Base-by-base conservation (phyloP, 345 rosid species). In the Euphorbia lathyris region DNA sequence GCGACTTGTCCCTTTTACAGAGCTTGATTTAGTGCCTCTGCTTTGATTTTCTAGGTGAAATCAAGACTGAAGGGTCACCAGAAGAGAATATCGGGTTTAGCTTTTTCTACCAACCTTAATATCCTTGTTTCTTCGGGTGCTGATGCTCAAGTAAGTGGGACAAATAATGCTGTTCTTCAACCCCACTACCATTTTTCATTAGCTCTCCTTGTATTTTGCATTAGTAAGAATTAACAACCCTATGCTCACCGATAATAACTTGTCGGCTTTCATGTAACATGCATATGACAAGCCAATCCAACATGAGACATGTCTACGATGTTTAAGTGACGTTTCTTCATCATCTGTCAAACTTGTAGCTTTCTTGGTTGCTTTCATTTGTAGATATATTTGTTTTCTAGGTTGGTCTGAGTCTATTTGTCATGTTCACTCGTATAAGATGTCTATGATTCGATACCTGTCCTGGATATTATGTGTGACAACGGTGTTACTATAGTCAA, bases 61-160 rank as follows among this genome's bases (percentile, higher is more conserved):
- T 81, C 98, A 58, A 87, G 87, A 83, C 70, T 90, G 69, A 90
- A 82, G 82, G 98, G 98, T 68, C 98, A 93, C 78, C 90, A 88
- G 76, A 90, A 87, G 72, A 83, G 90, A 70, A 89, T 93, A 59
- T 86, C 90, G 16, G 96, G 98, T 67, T 72, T 90, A 73, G 98
- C 97, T 43, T 93, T 90, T 77, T 90, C 98, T 29, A 80, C 93
- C 69, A 74, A 38, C 79, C 89, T 87, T 56, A 85, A 83, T 61
- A 77, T 90, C 56, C 82, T 93, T 86, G 96, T 93, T 67, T 93
- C 98, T 34, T 93, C 98, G 5, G 97, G 93, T 62, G 98, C 97
- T 66, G 98, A 93, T 86, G 97, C 97, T 69, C 93, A 88, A 57
- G 98, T 88, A 63, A 80, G 92, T 80, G 48, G 38, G 75, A 13